phyloP scores from a whole-genome alignment of 2,329 filamentous ascomycete genomes.

The Xylariaceae sp. region DNA sequence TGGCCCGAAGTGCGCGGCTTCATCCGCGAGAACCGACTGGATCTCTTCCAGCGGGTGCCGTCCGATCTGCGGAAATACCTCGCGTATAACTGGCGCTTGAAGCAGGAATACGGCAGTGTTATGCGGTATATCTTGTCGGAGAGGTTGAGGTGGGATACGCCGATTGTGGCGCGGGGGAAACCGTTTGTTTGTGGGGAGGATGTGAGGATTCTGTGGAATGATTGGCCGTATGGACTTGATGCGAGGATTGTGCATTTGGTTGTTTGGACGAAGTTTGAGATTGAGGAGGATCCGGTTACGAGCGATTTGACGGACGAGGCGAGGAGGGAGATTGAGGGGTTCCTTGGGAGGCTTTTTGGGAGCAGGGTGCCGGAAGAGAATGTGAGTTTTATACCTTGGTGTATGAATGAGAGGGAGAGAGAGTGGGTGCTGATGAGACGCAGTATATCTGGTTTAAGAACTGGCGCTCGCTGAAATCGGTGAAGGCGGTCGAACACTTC shows the following conservation, averaged over 20 bases:
- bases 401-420: no score
- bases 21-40: constrained; percentile 61
- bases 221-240: constrained; percentile 92
- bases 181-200: constrained; percentile 50
- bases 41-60: constrained; percentile 70
- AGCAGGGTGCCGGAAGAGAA: constrained; percentile 45
- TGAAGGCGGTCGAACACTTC: constrained; percentile 86
- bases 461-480: constrained; percentile 77
- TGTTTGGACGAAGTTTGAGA: constrained; percentile 85
- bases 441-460: constrained; percentile 77
- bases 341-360: constrained; percentile 63
- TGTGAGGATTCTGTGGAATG: constrained; percentile 74
- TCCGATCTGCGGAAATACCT: constrained; percentile 75
- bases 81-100: constrained; percentile 60
- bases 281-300: constrained; percentile 61
- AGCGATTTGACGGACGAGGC: constrained; percentile 63
- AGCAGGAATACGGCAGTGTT: constrained; percentile 66
- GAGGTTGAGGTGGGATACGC: constrained; percentile 62
- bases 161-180: constrained; percentile 32
- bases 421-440: not conserved
- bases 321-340: constrained; percentile 62
- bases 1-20: constrained; percentile 68
- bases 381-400: constrained; percentile 38
- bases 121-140: constrained; percentile 69
- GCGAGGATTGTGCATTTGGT: constrained; percentile 74